Base-by-base conservation (phyloP, 768 basidiomycete genomes). In the Hygrocybe coccinea region DNA sequence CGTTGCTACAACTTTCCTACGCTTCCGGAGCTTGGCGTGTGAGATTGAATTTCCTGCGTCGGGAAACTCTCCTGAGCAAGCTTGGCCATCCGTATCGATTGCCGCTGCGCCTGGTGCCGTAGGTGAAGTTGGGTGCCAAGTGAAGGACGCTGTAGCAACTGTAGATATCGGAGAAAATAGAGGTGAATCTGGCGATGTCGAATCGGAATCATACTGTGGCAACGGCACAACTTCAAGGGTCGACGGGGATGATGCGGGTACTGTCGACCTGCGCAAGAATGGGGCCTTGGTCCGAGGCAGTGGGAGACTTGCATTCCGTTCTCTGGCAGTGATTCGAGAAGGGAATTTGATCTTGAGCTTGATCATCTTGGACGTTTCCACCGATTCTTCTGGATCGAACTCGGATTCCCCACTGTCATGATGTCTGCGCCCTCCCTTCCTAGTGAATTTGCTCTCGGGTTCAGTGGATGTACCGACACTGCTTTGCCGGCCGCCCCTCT, bases 341-440 rank as follows among this genome's bases (percentile, higher is more conserved):
- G 50, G 34, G 14, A 51, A 33, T 38, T 51, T 51, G 36, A 75
- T 66, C 55, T 71, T 71, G 22, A 75, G 61, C 62, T 67, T 76
- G 59, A 71, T 64, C 45, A 66, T 73, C 58, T 65, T 66, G 60
- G 57, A 68, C 59, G 50, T 64, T 45, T 61, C 65, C 17, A 58
- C 43, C 7, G 59, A 60, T 21, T 65, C 65, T n/a, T 66, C 60
- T 38, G 12, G 10, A n/a, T 52, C 50, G 6, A 14, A 19, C 36
- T 71, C 71, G 17, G 69, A 55, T 51, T 72, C 74, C 12, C 64
- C 67, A 29, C 65, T 65, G 12, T 62, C 64, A 21, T 65, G 62
- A 19, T 65, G 66, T 35, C 64, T 62, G 39, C 61, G 55, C 39
- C 47, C 51, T 49, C 58, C 33, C 14, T 19, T 19, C 36, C 39